phyloP scores from a whole-genome alignment of 257 asterid species.

The Gentiana dahurica region DNA sequence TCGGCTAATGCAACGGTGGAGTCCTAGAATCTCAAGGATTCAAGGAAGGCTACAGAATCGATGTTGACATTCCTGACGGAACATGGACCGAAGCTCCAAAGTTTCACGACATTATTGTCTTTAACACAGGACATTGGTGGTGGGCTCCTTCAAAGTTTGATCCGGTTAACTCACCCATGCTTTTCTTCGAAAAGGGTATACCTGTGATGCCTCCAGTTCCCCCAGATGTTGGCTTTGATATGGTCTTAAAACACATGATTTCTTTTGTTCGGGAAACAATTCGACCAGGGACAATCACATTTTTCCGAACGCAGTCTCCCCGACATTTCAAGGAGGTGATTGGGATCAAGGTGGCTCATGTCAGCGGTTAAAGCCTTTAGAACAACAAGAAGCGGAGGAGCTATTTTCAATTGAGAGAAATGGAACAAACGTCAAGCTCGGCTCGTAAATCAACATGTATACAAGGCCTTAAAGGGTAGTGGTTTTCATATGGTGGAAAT shows the following conservation, averaged over 20 bases:
- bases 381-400: conserved; percentile 59
- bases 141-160: conserved; percentile 99
- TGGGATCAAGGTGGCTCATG: conserved; percentile 97
- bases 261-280: conserved; percentile 41
- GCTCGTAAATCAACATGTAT: conserved; percentile 64
- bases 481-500: conserved; percentile 54
- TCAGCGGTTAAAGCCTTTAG: conserved; percentile 53
- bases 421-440: conserved; percentile 78
- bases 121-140: conserved; percentile 99
- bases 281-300: conserved; percentile 35
- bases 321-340: conserved; percentile 93
- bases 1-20: conserved; percentile 49
- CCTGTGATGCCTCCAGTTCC: conserved; percentile 66
- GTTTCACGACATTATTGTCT: conserved; percentile 73
- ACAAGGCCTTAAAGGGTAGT: conserved; percentile 45
- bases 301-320: conserved; percentile 85
- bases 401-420: conserved; percentile 49
- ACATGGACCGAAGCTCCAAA: conserved; percentile 71
- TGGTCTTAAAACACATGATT: conserved; percentile 69
- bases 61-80: conserved; percentile 86
- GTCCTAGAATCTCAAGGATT: conserved; percentile 78
- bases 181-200: conserved; percentile 74
- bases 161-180: conserved; percentile 85
- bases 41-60: conserved; percentile 81
- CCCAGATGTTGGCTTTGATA: conserved; percentile 67